phyloP scores from a whole-genome alignment of 768 basidiomycete genomes.

The Suillus variegatus region DNA sequence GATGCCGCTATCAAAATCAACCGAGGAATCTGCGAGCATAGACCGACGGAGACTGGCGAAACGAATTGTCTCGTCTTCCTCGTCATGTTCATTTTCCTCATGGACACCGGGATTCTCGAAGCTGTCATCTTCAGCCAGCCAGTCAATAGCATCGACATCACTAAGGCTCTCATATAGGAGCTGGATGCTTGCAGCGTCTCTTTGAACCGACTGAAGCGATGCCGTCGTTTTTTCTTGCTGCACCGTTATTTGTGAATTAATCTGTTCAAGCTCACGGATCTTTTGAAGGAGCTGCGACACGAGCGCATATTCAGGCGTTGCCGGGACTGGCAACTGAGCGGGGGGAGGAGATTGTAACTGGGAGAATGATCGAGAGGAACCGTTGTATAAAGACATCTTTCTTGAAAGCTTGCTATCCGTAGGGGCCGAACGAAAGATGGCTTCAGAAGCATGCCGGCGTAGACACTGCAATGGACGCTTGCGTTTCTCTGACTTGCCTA shows the following conservation, averaged over 20 bases:
- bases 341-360: constrained; percentile 18
- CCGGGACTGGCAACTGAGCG: constrained; percentile 17
- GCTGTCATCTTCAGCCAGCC: constrained; percentile 46
- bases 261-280: constrained; percentile 75
- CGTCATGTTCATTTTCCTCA: constrained; percentile 26
- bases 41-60: constrained; percentile 30
- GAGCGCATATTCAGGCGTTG: constrained; percentile 47
- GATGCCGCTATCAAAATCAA: constrained; percentile 24
- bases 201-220: constrained; percentile 68
- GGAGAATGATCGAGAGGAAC: constrained; percentile 27
- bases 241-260: constrained; percentile 64
- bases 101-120: constrained; percentile 29
- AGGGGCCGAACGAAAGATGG: constrained; percentile 14
- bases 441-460: constrained; percentile 34
- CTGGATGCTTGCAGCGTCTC: constrained; percentile 69
- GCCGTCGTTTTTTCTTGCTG: constrained; percentile 64
- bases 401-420: constrained; percentile 13
- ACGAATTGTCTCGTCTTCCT: constrained; percentile 33
- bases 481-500: constrained; percentile 16
- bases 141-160: constrained; percentile 46
- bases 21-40: constrained; percentile 22
- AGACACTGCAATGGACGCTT: constrained; percentile 18
- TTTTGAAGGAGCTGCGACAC: constrained; percentile 74
- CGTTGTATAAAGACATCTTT: constrained; percentile 20
- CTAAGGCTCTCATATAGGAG: constrained; percentile 69